Evolutionary conservation across 176 grass and related monocot genomes (phyloP).

Genomic region (Triticum timopheevii): DNA sequence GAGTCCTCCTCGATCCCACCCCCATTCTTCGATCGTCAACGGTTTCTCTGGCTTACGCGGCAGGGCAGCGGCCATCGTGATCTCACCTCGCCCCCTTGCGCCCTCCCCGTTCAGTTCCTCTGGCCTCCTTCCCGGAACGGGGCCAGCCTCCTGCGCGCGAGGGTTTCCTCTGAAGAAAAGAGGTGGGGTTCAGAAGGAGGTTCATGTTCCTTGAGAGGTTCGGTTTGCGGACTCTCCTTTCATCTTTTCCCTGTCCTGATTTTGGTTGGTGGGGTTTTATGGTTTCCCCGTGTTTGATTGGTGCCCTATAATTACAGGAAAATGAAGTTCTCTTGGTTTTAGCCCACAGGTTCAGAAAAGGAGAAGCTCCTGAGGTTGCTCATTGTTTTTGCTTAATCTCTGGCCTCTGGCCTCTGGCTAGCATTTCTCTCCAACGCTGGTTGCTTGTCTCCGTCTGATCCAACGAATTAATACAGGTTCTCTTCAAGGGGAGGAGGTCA

Average conservation of each 20-base stretch:
- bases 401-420: neutral
- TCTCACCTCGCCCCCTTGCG: neutral
- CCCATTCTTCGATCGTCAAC: neutral
- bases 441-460: neutral
- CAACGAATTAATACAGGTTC: neutral
- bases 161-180: neutral
- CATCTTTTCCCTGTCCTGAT: neutral
- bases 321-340: neutral
- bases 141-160: neutral
- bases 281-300: neutral
- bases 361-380: neutral
- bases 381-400: neutral
- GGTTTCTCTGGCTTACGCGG: neutral
- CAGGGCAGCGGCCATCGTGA: slow-evolving; percentile 8
- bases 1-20: neutral
- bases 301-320: neutral
- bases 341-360: neutral
- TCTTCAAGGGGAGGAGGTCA: neutral
- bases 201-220: neutral
- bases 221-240: neutral
- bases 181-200: neutral
- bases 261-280: neutral
- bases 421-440: neutral
- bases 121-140: neutral
- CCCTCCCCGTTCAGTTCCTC: neutral